phyloP scores from a whole-genome alignment of 305 asterid genomes.

The Fraxinus floribunda region DNA sequence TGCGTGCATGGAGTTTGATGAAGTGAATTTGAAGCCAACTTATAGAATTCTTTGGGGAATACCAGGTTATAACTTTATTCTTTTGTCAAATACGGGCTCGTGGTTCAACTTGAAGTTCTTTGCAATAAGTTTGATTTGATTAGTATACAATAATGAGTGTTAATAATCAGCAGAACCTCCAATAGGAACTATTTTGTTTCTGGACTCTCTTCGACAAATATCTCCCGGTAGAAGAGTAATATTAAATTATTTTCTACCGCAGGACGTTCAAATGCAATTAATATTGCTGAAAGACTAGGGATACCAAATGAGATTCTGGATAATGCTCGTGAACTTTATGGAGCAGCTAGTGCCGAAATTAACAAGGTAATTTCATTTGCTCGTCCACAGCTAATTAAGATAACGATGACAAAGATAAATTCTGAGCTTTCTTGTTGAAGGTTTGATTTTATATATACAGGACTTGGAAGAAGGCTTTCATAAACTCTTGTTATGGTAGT shows the following conservation, averaged over 20 bases:
- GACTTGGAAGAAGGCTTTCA: slow-evolving; percentile 3
- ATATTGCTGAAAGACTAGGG: slow-evolving; percentile 91
- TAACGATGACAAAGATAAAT: slow-evolving; percentile 18
- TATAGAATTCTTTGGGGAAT: slow-evolving; percentile 98
- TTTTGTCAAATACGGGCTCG: slow-evolving; percentile 17
- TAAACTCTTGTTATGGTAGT: slow-evolving; percentile 12
- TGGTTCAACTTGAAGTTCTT: slow-evolving; percentile 17
- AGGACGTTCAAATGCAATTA: slow-evolving; percentile 98
- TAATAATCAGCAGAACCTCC: background rate
- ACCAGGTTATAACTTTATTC: slow-evolving; percentile 61
- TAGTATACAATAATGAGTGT: background rate
- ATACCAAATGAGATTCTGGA: slow-evolving; percentile 66
- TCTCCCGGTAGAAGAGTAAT: slow-evolving; percentile 11
- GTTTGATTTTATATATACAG: slow-evolving; percentile 4
- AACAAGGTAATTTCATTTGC: slow-evolving; percentile 64
- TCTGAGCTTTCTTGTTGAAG: slow-evolving; percentile 10
- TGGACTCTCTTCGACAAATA: slow-evolving; percentile 18
- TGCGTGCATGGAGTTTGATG: slow-evolving; percentile 99
- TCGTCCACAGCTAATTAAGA: slow-evolving; percentile 15
- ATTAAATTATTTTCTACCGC: slow-evolving; percentile 25
- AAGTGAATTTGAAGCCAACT: slow-evolving; percentile 88
- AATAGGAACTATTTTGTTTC: background rate
- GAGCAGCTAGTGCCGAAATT: slow-evolving; percentile 92
- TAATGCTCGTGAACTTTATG: slow-evolving; percentile 81
- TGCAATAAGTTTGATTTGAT: slow-evolving; percentile 11